phyloP scores from a whole-genome alignment of 1,139 yeast species.

The Magnusiomyces ingens region DNA sequence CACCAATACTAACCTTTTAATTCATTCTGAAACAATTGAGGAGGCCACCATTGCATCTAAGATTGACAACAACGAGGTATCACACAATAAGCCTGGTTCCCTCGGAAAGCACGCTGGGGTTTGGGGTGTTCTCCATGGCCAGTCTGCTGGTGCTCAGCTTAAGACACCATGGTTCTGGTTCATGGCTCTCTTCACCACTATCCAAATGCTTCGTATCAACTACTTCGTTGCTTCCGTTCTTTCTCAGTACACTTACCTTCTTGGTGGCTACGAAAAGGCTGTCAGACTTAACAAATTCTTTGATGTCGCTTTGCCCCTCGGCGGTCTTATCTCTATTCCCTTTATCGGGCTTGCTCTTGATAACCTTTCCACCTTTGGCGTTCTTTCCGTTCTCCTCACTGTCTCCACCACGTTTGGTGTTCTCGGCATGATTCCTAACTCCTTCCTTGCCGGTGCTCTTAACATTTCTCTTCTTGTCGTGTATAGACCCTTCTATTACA shows the following conservation, averaged over 20 bases:
- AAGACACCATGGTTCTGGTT: slow-evolving; percentile 70
- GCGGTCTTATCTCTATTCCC: slow-evolving; percentile 81
- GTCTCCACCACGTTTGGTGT: slow-evolving; percentile 25
- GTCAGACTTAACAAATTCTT: slow-evolving; percentile 61
- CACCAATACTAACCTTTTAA: neutral
- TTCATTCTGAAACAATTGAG: slow-evolving; percentile 2
- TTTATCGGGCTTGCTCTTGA: slow-evolving; percentile 79
- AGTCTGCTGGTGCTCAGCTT: slow-evolving; percentile 55
- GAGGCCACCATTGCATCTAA: slow-evolving; percentile 5
- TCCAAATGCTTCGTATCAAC: slow-evolving; percentile 86
- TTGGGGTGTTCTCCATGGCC: slow-evolving; percentile 77
- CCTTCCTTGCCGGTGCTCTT: slow-evolving; percentile 52
- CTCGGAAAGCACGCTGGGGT: slow-evolving; percentile 46
- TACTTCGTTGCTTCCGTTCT: slow-evolving; percentile 85
- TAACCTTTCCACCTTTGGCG: slow-evolving; percentile 56
- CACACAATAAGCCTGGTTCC: slow-evolving; percentile 1
- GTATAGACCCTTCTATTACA: slow-evolving; percentile 86
- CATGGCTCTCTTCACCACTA: slow-evolving; percentile 70
- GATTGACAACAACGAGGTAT: neutral
- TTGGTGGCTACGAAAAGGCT: slow-evolving; percentile 51
- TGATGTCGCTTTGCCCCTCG: slow-evolving; percentile 79
- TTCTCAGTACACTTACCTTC: slow-evolving; percentile 66
- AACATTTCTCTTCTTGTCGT: slow-evolving; percentile 71
- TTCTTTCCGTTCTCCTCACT: slow-evolving; percentile 42
- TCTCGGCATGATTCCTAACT: slow-evolving; percentile 17